Percentiles rank a stretch among this genome's conserved stretches.
phyloP scores from a whole-genome alignment of 371 early-diverging fungal species.

The Saksenaea vasiformis region DNA sequence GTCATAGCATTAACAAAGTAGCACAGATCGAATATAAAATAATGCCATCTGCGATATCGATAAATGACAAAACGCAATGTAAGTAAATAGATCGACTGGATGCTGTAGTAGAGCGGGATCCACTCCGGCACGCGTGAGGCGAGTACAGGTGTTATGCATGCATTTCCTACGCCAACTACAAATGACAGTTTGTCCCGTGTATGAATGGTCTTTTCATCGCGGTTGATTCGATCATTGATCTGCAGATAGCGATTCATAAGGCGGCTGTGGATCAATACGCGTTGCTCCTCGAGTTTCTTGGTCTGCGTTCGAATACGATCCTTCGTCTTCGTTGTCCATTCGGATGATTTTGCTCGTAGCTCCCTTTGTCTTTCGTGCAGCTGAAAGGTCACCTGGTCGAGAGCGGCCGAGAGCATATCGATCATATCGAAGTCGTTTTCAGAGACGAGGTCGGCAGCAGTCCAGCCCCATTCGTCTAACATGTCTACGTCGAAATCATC shows the following conservation, averaged over 20 bases:
- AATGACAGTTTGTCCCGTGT: constrained; percentile 72
- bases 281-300: constrained; percentile 37
- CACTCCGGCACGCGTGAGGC: constrained; percentile 55
- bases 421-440: constrained; percentile 42
- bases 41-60: constrained; percentile 64
- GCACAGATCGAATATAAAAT: constrained; percentile 73
- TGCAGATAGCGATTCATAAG: constrained; percentile 31
- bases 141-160: constrained; percentile 65
- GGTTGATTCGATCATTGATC: constrained; percentile 44
- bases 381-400: constrained; percentile 51
- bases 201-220: constrained; percentile 55
- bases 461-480: constrained; percentile 21
- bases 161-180: constrained; percentile 71
- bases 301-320: constrained; percentile 39
- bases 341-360: constrained; percentile 34
- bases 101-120: constrained; percentile 62
- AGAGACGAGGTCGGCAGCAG: constrained; percentile 25
- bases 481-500: constrained; percentile 15
- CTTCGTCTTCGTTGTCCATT: constrained; percentile 46
- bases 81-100: constrained; percentile 51
- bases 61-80: constrained; percentile 61
- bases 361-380: constrained; percentile 44
- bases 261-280: constrained; percentile 26
- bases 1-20: constrained; percentile 68
- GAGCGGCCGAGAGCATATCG: constrained; percentile 41